Percentiles rank a stretch among this genome's conserved stretches.
phyloP scores from a whole-genome alignment of 2,329 filamentous ascomycete genomes.

The Zasmidium cellare region DNA sequence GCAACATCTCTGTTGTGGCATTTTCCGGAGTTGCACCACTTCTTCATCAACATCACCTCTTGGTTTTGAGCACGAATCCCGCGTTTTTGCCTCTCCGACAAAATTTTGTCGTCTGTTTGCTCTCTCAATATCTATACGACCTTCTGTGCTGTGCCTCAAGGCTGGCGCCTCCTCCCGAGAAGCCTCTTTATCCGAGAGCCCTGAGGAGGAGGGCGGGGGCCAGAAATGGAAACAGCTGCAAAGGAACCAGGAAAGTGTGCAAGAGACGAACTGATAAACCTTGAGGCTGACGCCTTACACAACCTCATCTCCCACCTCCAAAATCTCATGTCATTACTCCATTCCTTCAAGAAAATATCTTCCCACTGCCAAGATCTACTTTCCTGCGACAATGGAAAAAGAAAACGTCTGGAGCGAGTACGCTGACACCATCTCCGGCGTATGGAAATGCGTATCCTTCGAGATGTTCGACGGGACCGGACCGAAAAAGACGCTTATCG shows the following conservation, averaged over 20 bases:
- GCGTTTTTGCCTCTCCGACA: too few species aligned
- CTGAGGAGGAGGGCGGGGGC: not conserved
- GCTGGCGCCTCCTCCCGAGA: not conserved
- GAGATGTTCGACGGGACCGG: slow-evolving; percentile 21
- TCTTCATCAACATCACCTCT: not conserved
- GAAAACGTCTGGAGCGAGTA: slow-evolving; percentile 23
- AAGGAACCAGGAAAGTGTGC: not conserved
- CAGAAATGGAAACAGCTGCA: not conserved
- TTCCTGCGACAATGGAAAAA: not conserved
- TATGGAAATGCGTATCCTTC: slow-evolving; percentile 28
- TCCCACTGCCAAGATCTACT: too few species aligned
- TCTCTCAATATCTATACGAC: not conserved
- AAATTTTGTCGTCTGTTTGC: too few species aligned
- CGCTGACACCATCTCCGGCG: slow-evolving; percentile 19
- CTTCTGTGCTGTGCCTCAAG: not conserved
- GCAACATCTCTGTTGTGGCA: not conserved
- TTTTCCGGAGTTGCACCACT: not conserved
- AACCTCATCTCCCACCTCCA: not conserved
- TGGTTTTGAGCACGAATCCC: too few species aligned
- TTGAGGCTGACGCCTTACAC: not conserved
- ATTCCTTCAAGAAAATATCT: too few species aligned
- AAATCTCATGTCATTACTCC: too few species aligned
- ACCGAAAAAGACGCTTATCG: slow-evolving; percentile 18
- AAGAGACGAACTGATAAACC: not conserved
- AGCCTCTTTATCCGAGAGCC: not conserved